Evolutionary conservation across 164 flowering plant species (phyloP).

Genomic region (Platanus orientalis): DNA sequence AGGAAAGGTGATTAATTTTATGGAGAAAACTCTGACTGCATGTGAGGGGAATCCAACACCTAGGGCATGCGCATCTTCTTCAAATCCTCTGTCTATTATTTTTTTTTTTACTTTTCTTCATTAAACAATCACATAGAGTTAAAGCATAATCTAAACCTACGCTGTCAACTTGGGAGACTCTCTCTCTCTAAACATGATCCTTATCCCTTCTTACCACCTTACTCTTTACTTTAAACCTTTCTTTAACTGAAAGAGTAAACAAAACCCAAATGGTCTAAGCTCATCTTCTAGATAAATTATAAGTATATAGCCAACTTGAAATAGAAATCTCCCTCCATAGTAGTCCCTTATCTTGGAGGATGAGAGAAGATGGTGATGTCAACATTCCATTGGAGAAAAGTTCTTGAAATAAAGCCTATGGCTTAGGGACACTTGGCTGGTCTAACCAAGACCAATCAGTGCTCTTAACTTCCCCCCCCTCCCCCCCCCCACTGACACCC

Average conservation of each 20-base stretch:
- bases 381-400: not conserved
- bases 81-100: conserved; percentile 4
- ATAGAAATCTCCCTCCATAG: not conserved
- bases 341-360: not conserved
- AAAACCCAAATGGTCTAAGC: not conserved
- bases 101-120: not conserved
- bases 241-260: conserved; percentile 13
- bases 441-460: not conserved
- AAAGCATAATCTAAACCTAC: conserved; percentile 16
- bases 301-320: conserved; percentile 8
- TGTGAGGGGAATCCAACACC: conserved; percentile 25
- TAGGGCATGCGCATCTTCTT: conserved; percentile 34
- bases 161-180: conserved; percentile 16
- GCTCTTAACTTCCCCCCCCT: not conserved
- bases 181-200: conserved; percentile 23
- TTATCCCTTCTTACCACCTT: conserved; percentile 31
- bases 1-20: conserved; percentile 2
- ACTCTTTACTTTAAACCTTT: conserved; percentile 13
- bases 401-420: conserved; percentile 3
- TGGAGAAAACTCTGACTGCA: conserved; percentile 22
- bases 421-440: not conserved
- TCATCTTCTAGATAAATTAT: too few relatives aligned
- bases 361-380: not conserved
- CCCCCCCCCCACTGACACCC: not conserved
- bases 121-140: conserved; percentile 11